Base-by-base conservation (phyloP, 139 green algal genomes). In the Coccomyxa sp. region DNA sequence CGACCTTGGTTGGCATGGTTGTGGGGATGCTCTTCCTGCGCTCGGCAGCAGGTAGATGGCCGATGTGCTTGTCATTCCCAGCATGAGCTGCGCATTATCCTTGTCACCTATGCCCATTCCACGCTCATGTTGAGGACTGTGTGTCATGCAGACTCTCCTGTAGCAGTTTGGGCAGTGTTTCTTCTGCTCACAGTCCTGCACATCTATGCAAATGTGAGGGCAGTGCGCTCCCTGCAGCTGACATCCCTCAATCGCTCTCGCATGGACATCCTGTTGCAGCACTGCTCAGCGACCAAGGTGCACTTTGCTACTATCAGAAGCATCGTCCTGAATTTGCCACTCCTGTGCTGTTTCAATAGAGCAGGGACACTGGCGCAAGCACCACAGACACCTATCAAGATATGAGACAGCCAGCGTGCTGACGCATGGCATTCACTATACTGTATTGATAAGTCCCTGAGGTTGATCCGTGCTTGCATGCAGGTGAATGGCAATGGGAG, bases 1-100 rank as follows among this genome's bases (percentile, higher is more conserved):
- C 89, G 14, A 95, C 91, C 25, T 88, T 97, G 58, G 67, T 93
- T 10, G 95, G 95, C 16, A 96, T 97, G 91, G 30, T 96, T 28
- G 66, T 95, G 76, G 95, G 95, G 59, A 94, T 98, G 86, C 57
- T 63, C 0, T 58, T 68, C 0, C 59, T 79, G 23, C 79, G 79
- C 16, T 18, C 58, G 59, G 30, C 23, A 32, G 23, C 58, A 75
- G 66, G 66, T 68, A 66, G 76, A 23, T 23, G 38, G 38, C 38
- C 7, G 38, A 51, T 51, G 38, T 51, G 3, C 21, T 57, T 60
- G 25, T 17, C 28, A 25, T 45, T 59, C 1, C 76, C 11, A 71
- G 63, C 18, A 32, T 17, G 12, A 67, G 15, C n/a, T 13, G 13
- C 77, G 80, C 60, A 38, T 11, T 60, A 18, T 66, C 32, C 60